A percentile compares a stretch with the other conserved stretches of the same genome.
Evolutionary conservation across 352 stramenopile species (phyloP).

Genomic region (Pythium periplocum): DNA sequence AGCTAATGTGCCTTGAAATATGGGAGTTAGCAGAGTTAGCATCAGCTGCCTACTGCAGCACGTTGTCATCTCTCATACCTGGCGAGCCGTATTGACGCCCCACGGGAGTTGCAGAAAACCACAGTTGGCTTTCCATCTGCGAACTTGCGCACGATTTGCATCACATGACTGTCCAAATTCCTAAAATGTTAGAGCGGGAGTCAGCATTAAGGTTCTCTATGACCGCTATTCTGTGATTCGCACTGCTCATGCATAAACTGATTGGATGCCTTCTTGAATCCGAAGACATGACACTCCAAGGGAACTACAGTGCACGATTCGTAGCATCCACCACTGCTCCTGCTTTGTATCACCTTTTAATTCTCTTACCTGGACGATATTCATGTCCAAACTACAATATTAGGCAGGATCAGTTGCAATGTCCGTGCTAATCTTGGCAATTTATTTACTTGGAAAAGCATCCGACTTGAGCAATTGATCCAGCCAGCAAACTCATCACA

Average conservation of each 20-base stretch:
- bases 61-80: slow-evolving; percentile 2
- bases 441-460: slow-evolving; percentile 19
- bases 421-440: too few relatives aligned
- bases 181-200: slow-evolving; percentile 4
- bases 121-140: slow-evolving; percentile 38
- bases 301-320: too few relatives aligned
- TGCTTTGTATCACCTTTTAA: neutral
- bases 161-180: slow-evolving; percentile 42
- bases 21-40: neutral
- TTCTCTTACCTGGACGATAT: slow-evolving; percentile 26
- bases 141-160: slow-evolving; percentile 24
- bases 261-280: too few relatives aligned
- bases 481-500: slow-evolving; percentile 22
- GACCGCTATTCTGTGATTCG: too few relatives aligned
- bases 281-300: too few relatives aligned
- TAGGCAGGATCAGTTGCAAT: too few relatives aligned
- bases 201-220: neutral
- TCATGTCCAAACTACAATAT: slow-evolving; percentile 33
- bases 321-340: too few relatives aligned
- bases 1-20: neutral
- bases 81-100: slow-evolving; percentile 23
- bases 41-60: too few relatives aligned
- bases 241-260: neutral
- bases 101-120: slow-evolving; percentile 49
- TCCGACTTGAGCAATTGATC: slow-evolving; percentile 22